phyloP scores from a whole-genome alignment of 2,329 filamentous ascomycete species.

The Fusarium odoratissimum region DNA sequence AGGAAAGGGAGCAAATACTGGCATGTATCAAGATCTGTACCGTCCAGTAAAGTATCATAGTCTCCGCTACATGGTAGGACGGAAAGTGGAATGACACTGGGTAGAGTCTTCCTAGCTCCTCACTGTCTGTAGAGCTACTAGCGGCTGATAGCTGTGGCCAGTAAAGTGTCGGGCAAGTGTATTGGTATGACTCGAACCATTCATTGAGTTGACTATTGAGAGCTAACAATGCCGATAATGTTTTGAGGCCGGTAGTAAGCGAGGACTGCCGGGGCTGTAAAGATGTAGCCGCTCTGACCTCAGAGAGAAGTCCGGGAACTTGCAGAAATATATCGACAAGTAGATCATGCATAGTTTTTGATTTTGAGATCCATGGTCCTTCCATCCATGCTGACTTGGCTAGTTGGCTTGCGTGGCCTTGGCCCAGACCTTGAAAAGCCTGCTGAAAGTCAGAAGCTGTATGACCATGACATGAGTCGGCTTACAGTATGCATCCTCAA shows the following conservation, averaged over 20 bases:
- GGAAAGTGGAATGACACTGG: neutral
- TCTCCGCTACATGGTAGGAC: neutral
- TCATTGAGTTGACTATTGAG: rapidly evolving
- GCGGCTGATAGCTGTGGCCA: neutral
- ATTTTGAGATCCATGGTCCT: neutral
- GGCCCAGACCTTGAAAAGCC: rapidly evolving
- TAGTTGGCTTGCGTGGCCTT: rapidly evolving
- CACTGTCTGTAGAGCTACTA: neutral
- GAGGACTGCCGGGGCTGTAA: rapidly evolving
- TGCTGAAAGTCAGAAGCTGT: neutral
- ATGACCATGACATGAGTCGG: rapidly evolving
- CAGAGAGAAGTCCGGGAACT: rapidly evolving
- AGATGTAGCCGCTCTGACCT: rapidly evolving
- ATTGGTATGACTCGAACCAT: neutral
- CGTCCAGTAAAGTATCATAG: neutral
- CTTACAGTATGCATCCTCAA: neutral
- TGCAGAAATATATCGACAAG: neutral
- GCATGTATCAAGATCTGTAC: neutral
- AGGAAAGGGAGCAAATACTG: rapidly evolving
- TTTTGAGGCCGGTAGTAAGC: rapidly evolving
- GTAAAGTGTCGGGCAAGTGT: neutral
- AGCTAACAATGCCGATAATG: rapidly evolving
- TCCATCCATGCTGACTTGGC: neutral
- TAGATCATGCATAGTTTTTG: neutral
- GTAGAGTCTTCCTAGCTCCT: neutral